Conservation (phyloP, 1,284 basidiomycete genomes). For the Tilletia setariae region DNA sequence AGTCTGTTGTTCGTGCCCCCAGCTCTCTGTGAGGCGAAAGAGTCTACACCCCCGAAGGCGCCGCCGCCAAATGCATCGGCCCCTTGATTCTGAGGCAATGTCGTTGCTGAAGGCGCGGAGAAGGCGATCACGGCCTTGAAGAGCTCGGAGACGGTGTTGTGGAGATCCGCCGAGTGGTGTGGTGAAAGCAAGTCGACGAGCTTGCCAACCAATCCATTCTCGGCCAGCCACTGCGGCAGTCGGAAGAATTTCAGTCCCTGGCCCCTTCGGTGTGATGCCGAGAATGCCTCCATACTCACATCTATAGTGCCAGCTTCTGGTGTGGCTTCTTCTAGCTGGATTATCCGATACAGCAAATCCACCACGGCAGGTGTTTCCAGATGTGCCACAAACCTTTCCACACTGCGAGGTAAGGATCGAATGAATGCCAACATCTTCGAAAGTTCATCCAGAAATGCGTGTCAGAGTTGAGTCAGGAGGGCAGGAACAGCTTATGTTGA, state of each 20-base stretch:
- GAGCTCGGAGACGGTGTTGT: conserved; percentile 83
- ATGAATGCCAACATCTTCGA: conserved; percentile 87
- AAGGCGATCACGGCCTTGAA: conserved; percentile 93
- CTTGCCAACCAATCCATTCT: conserved; percentile 75
- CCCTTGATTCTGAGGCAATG: conserved; percentile 54
- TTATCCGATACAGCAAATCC: conserved; percentile 84
- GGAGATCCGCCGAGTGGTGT: conserved; percentile 70
- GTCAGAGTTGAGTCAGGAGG: no score
- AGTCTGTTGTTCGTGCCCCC: conserved; percentile 66
- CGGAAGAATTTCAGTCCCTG: conserved; percentile 34
- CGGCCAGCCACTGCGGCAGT: conserved; percentile 73
- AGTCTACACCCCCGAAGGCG: conserved; percentile 24
- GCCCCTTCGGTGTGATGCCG: no score
- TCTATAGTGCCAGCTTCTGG: conserved; percentile 78
- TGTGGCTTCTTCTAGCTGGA: conserved; percentile 85
- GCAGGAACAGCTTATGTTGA: no score
- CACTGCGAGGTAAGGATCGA: conserved; percentile 73
- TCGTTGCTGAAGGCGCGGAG: conserved; percentile 79
- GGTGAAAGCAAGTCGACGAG: conserved; percentile 83
- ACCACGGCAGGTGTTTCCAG: conserved; percentile 87
- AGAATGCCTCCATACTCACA: conserved; percentile 59
- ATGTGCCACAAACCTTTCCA: conserved; percentile 78
- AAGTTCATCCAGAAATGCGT: background rate
- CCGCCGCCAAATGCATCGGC: conserved; percentile 29
- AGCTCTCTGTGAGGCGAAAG: conserved; percentile 32